A percentile compares a stretch with the other conserved stretches of the same genome.
Conservation (phyloP, 2,329 filamentous ascomycete species). For the Leptographium galeiforme region DNA sequence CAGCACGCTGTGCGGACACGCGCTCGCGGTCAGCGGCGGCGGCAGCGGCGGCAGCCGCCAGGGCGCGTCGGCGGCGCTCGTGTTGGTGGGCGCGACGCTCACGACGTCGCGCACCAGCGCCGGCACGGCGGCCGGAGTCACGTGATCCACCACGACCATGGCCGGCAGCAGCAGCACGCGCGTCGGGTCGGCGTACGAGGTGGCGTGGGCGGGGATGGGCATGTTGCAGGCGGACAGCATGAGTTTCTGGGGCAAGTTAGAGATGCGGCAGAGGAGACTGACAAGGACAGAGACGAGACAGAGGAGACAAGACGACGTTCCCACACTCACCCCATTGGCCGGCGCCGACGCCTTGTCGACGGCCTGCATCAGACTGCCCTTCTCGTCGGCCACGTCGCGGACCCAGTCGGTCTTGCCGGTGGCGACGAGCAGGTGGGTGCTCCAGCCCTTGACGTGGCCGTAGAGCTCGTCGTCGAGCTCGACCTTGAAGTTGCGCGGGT, state of each 20-base stretch:
- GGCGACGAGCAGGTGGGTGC: conserved; percentile 78
- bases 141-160: conserved; percentile 71
- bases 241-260: conserved; percentile 62
- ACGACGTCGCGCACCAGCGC: conserved; percentile 59
- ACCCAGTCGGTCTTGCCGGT: conserved; percentile 97
- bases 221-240: conserved; percentile 93
- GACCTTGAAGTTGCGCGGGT: conserved; percentile 59
- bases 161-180: conserved; percentile 73
- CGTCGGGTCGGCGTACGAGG: conserved; percentile 55
- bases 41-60: conserved; percentile 12
- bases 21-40: conserved; percentile 35
- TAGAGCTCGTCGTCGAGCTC: conserved; percentile 71
- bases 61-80: conserved; percentile 30
- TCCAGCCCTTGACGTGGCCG: conserved; percentile 75
- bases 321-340: conserved; percentile 54
- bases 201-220: conserved; percentile 55
- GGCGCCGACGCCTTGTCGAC: conserved; percentile 46
- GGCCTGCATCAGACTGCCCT: conserved; percentile 71
- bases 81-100: conserved; percentile 60
- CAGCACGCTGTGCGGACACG: conserved; percentile 67
- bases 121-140: conserved; percentile 61
- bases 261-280: background rate
- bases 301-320: no score
- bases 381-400: conserved; percentile 75
- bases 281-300: no score